Conservation (phyloP, 129 eudicot genomes). For the Mikania micrantha region DNA sequence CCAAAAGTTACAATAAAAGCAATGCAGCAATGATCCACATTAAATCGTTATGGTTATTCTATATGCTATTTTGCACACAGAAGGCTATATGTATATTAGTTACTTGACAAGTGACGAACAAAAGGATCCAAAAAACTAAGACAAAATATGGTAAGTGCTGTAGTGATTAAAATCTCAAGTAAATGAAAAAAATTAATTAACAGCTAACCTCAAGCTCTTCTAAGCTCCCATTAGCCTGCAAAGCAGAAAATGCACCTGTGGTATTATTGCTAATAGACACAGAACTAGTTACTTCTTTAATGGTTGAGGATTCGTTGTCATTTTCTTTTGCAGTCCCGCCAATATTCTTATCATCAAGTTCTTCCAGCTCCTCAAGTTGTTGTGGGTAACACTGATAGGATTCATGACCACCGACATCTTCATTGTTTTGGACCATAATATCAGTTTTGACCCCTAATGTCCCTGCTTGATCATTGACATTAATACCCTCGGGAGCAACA, state of each 20-base stretch:
- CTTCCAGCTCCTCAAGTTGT: slow-evolving; percentile 50
- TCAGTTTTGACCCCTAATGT: slow-evolving; percentile 6
- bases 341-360: slow-evolving; percentile 19
- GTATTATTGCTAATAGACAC: slow-evolving; percentile 10
- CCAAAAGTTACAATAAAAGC: not conserved
- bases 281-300: slow-evolving; percentile 26
- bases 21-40: not conserved
- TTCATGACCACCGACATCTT: slow-evolving; percentile 22
- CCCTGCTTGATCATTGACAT: slow-evolving; percentile 19
- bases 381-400: slow-evolving; percentile 27
- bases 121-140: not conserved
- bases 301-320: slow-evolving; percentile 18
- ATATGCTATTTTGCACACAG: not conserved
- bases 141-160: not conserved
- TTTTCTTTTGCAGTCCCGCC: slow-evolving; percentile 13
- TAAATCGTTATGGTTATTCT: not conserved
- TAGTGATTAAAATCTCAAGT: not conserved
- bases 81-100: not conserved
- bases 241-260: slow-evolving; percentile 21
- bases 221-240: slow-evolving; percentile 40
- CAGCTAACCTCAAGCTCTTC: slow-evolving; percentile 90
- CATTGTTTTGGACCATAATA: slow-evolving; percentile 7
- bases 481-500: slow-evolving; percentile 10
- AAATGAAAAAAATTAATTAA: not conserved
- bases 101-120: not conserved